phyloP scores from a whole-genome alignment of 2,329 filamentous ascomycete species.

The Xylariaceae sp. region DNA sequence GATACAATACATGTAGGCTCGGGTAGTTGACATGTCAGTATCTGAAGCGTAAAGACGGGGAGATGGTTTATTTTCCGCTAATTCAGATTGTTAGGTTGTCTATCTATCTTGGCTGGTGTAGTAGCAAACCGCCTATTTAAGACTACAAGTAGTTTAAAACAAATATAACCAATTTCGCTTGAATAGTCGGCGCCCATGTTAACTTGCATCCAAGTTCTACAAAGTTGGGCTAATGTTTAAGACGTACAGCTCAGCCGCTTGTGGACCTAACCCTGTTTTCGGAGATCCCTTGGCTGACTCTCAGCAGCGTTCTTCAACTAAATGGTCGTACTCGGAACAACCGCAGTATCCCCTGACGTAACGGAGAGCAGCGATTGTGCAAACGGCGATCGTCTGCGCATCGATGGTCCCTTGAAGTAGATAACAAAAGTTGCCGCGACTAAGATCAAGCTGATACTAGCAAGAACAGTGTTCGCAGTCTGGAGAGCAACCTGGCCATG shows the following conservation, averaged over 20 bases:
- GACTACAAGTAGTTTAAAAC: too few species aligned
- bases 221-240: too few species aligned
- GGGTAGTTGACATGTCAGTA: background rate
- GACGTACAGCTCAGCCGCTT: too few species aligned
- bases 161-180: too few species aligned
- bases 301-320: background rate
- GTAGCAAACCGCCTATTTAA: too few species aligned
- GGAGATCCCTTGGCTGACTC: background rate
- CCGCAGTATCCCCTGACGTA: background rate
- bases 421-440: constrained; percentile 61
- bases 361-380: constrained; percentile 50
- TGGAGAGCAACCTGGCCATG: constrained; percentile 51
- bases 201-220: too few species aligned
- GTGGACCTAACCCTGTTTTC: too few species aligned
- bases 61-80: too few species aligned
- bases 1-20: background rate
- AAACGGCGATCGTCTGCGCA: constrained; percentile 58
- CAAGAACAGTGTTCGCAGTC: constrained; percentile 60
- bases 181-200: too few species aligned
- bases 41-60: too few species aligned
- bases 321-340: background rate
- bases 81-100: too few species aligned
- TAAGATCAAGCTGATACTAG: constrained; percentile 55
- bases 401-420: constrained; percentile 60
- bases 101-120: too few species aligned